Conservation (phyloP, 2,329 filamentous ascomycete species). For the Apiospora rasikravindrae region DNA sequence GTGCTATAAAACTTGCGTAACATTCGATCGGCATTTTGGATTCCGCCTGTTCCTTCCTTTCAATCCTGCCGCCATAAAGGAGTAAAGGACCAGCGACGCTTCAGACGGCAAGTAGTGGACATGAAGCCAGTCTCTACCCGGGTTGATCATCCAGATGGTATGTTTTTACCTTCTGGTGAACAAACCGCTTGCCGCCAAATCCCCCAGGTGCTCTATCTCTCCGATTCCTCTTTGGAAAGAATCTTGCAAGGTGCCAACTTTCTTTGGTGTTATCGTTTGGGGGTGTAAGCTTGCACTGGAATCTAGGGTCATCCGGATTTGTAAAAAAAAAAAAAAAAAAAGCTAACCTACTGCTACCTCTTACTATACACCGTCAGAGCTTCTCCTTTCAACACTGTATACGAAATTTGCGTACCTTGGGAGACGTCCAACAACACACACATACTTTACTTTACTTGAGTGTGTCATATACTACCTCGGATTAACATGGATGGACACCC, state of each 20-base stretch:
- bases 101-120: background rate
- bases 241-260: slow-evolving; percentile 1
- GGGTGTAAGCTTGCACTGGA: slow-evolving; percentile 7
- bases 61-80: slow-evolving; percentile 2
- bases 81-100: background rate
- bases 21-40: slow-evolving; percentile 9
- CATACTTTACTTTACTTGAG: background rate
- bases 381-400: background rate
- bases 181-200: background rate
- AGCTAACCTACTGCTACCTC: background rate
- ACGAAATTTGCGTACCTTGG: background rate
- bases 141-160: background rate
- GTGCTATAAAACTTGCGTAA: slow-evolving; percentile 15
- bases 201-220: background rate
- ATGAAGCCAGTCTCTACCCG: background rate
- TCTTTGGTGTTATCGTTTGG: slow-evolving; percentile 8
- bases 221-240: slow-evolving; percentile 1
- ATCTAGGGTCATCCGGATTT: slow-evolving; percentile 10
- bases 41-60: slow-evolving; percentile 3
- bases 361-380: slow-evolving; percentile 7
- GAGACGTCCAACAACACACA: background rate
- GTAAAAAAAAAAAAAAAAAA: too few relatives aligned
- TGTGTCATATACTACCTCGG: slow-evolving; percentile 1
- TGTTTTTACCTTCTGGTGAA: background rate
- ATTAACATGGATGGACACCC: background rate